These are phyloP conservation scores for Hypoxylon sp. DNA, from an alignment of 2,329 filamentous ascomycete species.

Conservation along the genomic window DNA sequence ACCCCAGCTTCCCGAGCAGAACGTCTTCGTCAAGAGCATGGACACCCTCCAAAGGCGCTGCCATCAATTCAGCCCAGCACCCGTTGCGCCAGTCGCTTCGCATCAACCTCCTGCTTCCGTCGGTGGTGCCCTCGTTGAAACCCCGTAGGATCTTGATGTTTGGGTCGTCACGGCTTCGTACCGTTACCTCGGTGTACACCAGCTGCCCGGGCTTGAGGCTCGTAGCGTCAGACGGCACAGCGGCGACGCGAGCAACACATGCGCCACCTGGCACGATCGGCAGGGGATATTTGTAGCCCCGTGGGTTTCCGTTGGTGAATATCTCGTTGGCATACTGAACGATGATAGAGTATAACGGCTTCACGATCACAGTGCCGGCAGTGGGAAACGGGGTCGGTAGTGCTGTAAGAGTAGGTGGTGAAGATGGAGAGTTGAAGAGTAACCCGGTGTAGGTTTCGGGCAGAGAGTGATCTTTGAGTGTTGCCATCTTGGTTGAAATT, in stretches of 20 bases:
- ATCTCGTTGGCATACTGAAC: constrained; percentile 33
- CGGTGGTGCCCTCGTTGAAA: constrained; percentile 20
- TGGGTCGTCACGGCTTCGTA: constrained; percentile 27
- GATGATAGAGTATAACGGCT: constrained; percentile 30
- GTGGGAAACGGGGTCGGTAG: constrained; percentile 23
- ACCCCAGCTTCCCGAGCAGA: constrained; percentile 23
- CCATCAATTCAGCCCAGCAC: constrained; percentile 17
- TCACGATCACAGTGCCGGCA: constrained; percentile 25
- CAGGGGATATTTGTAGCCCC: constrained; percentile 28
- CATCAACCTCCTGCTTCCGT: constrained; percentile 20
- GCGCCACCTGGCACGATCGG: constrained; percentile 28
- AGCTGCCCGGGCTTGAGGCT: constrained; percentile 23
- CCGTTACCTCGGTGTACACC: constrained; percentile 29
- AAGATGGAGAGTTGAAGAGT: constrained; percentile 25
- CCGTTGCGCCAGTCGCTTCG: constrained; percentile 23
- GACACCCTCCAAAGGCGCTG: constrained; percentile 22
- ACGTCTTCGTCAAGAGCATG: constrained; percentile 22
- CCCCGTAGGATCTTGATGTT: constrained; percentile 21
- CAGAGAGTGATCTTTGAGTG: constrained; percentile 10
- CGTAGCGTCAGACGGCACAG: constrained; percentile 23
- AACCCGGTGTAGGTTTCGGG: constrained; percentile 26
- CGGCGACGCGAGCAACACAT: constrained; percentile 27
- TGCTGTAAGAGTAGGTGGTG: constrained; percentile 14
- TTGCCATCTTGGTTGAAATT: constrained; percentile 17
- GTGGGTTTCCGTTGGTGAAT: constrained; percentile 30